These are phyloP conservation scores for Diversispora eburnea DNA, from an alignment of 192 early-diverging fungal species.

Conservation along the genomic window DNA sequence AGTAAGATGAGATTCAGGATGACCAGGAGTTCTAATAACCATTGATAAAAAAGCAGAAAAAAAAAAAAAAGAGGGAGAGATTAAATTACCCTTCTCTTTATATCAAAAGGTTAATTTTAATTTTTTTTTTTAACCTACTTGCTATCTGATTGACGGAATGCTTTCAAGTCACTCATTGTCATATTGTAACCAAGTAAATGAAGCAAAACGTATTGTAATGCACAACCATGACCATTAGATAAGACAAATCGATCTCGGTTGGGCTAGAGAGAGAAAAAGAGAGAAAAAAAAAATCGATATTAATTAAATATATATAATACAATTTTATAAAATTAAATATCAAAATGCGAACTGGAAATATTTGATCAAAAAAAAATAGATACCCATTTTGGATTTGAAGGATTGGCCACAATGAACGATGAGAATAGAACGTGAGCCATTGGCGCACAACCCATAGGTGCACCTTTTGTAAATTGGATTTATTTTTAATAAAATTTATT, in stretches of 20 bases:
- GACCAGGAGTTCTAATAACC: constrained; percentile 82
- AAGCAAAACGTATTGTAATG: constrained; percentile 83
- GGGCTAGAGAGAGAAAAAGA: constrained; percentile 39
- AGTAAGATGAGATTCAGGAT: constrained; percentile 87
- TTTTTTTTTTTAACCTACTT: constrained; percentile 72
- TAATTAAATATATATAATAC: too few relatives aligned
- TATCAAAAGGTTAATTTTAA: neutral
- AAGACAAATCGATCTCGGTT: constrained; percentile 97
- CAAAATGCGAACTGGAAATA: neutral
- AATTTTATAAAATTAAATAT: too few relatives aligned
- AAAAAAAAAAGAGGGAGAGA: neutral
- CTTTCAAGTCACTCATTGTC: constrained; percentile 85
- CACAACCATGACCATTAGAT: constrained; percentile 97
- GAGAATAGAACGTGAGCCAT: constrained; percentile 89
- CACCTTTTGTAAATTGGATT: constrained; percentile 46
- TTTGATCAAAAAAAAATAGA: constrained; percentile 24
- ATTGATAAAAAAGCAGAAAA: too few relatives aligned
- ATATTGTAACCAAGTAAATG: constrained; percentile 89
- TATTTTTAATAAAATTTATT: neutral
- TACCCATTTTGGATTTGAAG: constrained; percentile 87
- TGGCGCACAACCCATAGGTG: constrained; percentile 97
- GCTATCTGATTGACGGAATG: constrained; percentile 78
- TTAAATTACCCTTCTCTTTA: neutral
- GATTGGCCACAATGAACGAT: constrained; percentile 78
- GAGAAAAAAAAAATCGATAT: neutral